A percentile compares a stretch with the other conserved stretches of the same genome.
Conservation (phyloP, 2,329 filamentous ascomycete species). For the Xylariaceae sp. region DNA sequence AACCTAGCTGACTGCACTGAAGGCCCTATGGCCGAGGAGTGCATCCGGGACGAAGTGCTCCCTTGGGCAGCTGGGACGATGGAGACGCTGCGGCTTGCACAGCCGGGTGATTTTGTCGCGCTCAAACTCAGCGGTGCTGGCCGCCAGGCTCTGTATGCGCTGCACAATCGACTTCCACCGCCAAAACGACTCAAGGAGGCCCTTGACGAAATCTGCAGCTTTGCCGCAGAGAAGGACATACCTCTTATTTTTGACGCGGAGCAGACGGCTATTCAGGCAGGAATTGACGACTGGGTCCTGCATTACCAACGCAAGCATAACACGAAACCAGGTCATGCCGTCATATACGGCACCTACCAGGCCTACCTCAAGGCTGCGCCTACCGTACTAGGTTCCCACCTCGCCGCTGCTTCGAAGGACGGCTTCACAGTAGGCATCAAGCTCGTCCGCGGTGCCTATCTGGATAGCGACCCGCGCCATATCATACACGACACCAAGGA, state of each 20-base stretch:
- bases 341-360: conserved; percentile 78
- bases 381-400: conserved; percentile 51
- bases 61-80: conserved; percentile 71
- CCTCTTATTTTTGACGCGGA: conserved; percentile 81
- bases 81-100: conserved; percentile 67
- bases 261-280: conserved; percentile 70
- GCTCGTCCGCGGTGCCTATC: conserved; percentile 69
- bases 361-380: conserved; percentile 66
- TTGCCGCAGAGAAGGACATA: conserved; percentile 63
- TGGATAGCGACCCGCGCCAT: conserved; percentile 62
- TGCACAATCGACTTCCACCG: conserved; percentile 58
- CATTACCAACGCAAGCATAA: conserved; percentile 75
- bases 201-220: conserved; percentile 69
- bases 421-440: conserved; percentile 67
- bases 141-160: conserved; percentile 60
- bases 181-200: conserved; percentile 60
- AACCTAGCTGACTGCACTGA: conserved; percentile 40
- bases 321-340: conserved; percentile 50
- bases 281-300: conserved; percentile 76
- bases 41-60: conserved; percentile 54
- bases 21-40: conserved; percentile 43
- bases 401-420: conserved; percentile 51
- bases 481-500: conserved; percentile 68
- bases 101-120: conserved; percentile 61
- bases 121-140: conserved; percentile 82